These are phyloP conservation scores for Polytrichum commune DNA, from an alignment of 225 moss, liverwort and hornwort genomes.

Conservation along the genomic window DNA sequence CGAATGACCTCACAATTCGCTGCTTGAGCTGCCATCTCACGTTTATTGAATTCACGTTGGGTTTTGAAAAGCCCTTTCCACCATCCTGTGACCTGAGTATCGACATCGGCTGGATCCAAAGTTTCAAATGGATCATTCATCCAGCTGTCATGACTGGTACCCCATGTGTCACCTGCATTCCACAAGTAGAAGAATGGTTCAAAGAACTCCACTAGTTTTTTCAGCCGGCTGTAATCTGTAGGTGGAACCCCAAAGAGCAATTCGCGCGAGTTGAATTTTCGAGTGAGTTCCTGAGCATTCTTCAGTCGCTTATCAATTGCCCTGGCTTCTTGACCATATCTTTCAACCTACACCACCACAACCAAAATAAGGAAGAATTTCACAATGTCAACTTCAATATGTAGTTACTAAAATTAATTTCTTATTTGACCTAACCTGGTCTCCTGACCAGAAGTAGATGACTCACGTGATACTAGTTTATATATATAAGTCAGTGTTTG, in stretches of 20 bases:
- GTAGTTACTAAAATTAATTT: too few species aligned
- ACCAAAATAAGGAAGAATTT: background rate
- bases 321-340: constrained; percentile 57
- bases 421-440: too few species aligned
- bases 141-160: constrained; percentile 54
- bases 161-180: constrained; percentile 59
- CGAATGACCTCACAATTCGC: constrained; percentile 54
- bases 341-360: constrained; percentile 41
- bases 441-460: too few species aligned
- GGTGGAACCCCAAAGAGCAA: constrained; percentile 49
- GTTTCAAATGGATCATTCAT: constrained; percentile 72
- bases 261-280: constrained; percentile 80
- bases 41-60: constrained; percentile 49
- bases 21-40: constrained; percentile 55
- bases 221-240: constrained; percentile 53
- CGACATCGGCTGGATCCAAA: constrained; percentile 47
- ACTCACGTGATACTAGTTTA: too few species aligned
- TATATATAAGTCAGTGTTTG: too few species aligned
- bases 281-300: constrained; percentile 54
- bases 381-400: too few species aligned
- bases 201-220: constrained; percentile 53
- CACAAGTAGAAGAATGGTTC: constrained; percentile 71
- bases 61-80: constrained; percentile 66
- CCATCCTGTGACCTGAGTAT: constrained; percentile 66
- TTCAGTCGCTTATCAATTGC: constrained; percentile 40